Evolutionary conservation across 1,139 yeast species (phyloP), one percentile per base, ranked within the genome.

Genomic region (Pichia sp.): DNA sequence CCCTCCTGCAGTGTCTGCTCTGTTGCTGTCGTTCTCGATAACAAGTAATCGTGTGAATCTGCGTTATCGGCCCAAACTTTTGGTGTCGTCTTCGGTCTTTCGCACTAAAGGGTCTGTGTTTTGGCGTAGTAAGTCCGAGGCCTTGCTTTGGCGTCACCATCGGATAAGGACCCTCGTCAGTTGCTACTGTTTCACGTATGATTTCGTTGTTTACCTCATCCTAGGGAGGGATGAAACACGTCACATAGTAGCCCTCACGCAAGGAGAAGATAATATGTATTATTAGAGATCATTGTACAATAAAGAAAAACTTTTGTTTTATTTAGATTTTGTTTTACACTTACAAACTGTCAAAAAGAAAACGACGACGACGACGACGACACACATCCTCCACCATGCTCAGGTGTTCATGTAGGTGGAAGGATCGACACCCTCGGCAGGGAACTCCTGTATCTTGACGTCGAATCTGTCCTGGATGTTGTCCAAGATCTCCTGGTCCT

Each of bases 361-460:
- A 25, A 25, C 28, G 28, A 25, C 28, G 9, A 25, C 9, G 9
- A 25, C 8, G 8, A 23, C 7, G 12, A 42, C 16, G 13, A 18
- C n/a, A 23, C 13, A 23, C 34, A 26, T n/a, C n/a, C n/a, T n/a
- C n/a, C n/a, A n/a, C n/a, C n/a, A n/a, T n/a, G n/a, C 18, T 46
- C 41, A 91, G 63, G 96, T 87, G 83, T 91, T 93, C 96, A 93
- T 90, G 76, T 93, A 93, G 64, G 97, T 89, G 56, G 96, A 85
- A 64, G 98, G 93, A 71, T 93, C 99, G 66, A 93, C 91, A 72
- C 98, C 98, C 71, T 89, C 98, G 69, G 87, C 98, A 58, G 99
- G 99, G 84, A 89, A 91, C 63, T 87, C 95, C 58, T 90, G 78
- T 66, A 91, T 84, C 76, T 90, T 88, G 62, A 93, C 99, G 71